Evolutionary conservation across 345 rosid species (phyloP), one percentile per base, ranked within the genome.

Genomic region (Angophora floribunda): DNA sequence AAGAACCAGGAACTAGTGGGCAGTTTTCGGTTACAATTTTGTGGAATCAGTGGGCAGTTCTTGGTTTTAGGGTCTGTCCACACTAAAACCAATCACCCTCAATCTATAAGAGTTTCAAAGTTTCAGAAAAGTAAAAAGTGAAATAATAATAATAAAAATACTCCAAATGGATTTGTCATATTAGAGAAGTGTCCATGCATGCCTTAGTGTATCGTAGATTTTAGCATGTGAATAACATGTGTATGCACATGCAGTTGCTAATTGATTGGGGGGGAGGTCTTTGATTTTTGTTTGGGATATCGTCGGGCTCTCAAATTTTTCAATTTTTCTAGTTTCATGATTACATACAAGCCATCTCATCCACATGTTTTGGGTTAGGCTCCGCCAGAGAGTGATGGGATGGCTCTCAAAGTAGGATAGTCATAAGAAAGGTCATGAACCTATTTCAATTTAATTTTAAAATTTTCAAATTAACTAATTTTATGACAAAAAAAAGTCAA

Each of bases 391-490:
- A 59, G 32, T 4, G 6, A 61, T 3, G 70, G 26, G 5, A 28
- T 24, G 63, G 13, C 6, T 57, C 1, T 57, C 63, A n/a, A n/a
- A n/a, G 6, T 57, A 26, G 63, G 28, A 57, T 24, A 9, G 22
- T 57, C 22, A 57, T 4, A 24, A 57, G 1, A 57, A 19, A 57
- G 9, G 13, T 24, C 9, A 11, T 24, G n/a, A 59, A 26, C 0
- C n/a, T 26, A 61, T 61, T 61, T 0, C 0, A 61, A 61, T 61
- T 61, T 0, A 28, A 2, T 6, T 61, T n/a, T n/a, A n/a, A n/a
- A n/a, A n/a, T n/a, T n/a, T 61, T 61, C 17, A 28, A 61, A 2
- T 61, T 61, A 22, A 7, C 10, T 13, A 51, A 51, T 51, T 51
- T 51, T 51, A 51, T 51, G 52, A 51, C 13, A 1, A 51, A 1